Evolutionary conservation across 768 basidiomycete genomes (phyloP).

Genomic region (Clitopilus hobsonii): DNA sequence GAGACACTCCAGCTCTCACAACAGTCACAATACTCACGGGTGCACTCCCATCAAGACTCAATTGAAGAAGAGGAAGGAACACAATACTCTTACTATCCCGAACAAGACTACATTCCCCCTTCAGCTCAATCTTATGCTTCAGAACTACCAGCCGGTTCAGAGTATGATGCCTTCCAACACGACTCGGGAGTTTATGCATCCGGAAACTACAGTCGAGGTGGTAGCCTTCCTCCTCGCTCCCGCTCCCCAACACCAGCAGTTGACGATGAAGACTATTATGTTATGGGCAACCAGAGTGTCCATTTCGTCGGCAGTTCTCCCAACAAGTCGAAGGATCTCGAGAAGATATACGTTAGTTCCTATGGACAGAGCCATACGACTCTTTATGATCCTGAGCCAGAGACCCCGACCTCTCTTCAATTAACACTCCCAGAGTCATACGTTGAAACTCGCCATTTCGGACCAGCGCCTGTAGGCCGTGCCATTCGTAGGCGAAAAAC

Average conservation of each 20-base stretch:
- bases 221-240: slow-evolving; percentile 52
- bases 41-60: slow-evolving; percentile 20
- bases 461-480: slow-evolving; percentile 82
- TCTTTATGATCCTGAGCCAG: slow-evolving; percentile 37
- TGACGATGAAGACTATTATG: slow-evolving; percentile 68
- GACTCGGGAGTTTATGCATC: slow-evolving; percentile 71
- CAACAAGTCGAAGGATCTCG: slow-evolving; percentile 31
- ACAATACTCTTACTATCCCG: slow-evolving; percentile 30
- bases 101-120: slow-evolving; percentile 29
- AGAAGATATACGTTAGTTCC: slow-evolving; percentile 10
- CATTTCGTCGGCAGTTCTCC: slow-evolving; percentile 47
- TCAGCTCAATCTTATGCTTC: slow-evolving; percentile 28
- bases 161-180: slow-evolving; percentile 56
- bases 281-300: slow-evolving; percentile 50
- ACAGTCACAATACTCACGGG: slow-evolving; percentile 18
- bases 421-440: slow-evolving; percentile 47
- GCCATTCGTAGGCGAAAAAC: slow-evolving; percentile 66
- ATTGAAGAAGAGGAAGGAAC: slow-evolving; percentile 5
- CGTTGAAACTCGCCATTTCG: slow-evolving; percentile 75
- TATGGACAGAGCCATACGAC: slow-evolving; percentile 22
- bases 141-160: slow-evolving; percentile 28
- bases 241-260: slow-evolving; percentile 74
- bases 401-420: slow-evolving; percentile 34
- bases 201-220: slow-evolving; percentile 46
- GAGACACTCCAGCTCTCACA: slow-evolving; percentile 55